Percentiles rank a stretch among this genome's conserved stretches.
Conservation (phyloP, 352 stramenopile genomes). For the Elongisporangium undulatum region DNA sequence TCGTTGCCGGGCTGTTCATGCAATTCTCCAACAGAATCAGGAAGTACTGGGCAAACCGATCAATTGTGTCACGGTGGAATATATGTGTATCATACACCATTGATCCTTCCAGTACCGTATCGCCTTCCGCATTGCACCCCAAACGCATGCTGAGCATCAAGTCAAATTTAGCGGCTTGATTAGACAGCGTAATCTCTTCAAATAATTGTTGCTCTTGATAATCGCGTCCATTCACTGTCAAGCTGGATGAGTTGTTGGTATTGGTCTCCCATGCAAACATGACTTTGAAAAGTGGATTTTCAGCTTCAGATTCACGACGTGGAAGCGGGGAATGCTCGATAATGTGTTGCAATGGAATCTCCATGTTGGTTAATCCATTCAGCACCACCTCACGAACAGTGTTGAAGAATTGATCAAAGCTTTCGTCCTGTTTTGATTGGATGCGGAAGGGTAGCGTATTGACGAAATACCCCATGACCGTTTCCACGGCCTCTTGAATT, state of each 20-base stretch:
- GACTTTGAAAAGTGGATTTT: constrained; percentile 35
- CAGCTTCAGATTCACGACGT: neutral
- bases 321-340: constrained; percentile 30
- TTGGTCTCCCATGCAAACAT: constrained; percentile 55
- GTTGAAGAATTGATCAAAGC: constrained; percentile 27
- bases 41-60: constrained; percentile 39
- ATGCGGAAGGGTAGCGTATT: constrained; percentile 52
- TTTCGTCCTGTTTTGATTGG: constrained; percentile 7
- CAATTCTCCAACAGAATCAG: constrained; percentile 31
- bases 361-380: constrained; percentile 36
- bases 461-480: constrained; percentile 55
- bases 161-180: constrained; percentile 48
- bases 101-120: constrained; percentile 30
- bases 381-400: constrained; percentile 39
- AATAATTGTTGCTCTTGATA: neutral
- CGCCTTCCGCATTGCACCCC: neutral
- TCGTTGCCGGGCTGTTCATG: constrained; percentile 5
- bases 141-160: constrained; percentile 58
- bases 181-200: constrained; percentile 22
- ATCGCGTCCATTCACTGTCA: neutral
- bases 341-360: constrained; percentile 48
- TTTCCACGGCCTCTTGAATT: constrained; percentile 15
- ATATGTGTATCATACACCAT: constrained; percentile 34
- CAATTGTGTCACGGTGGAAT: constrained; percentile 27
- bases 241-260: neutral